These are phyloP conservation scores for Geotrichum klebahnii DNA, from an alignment of 1,139 yeast genomes.

Conservation along the genomic window DNA sequence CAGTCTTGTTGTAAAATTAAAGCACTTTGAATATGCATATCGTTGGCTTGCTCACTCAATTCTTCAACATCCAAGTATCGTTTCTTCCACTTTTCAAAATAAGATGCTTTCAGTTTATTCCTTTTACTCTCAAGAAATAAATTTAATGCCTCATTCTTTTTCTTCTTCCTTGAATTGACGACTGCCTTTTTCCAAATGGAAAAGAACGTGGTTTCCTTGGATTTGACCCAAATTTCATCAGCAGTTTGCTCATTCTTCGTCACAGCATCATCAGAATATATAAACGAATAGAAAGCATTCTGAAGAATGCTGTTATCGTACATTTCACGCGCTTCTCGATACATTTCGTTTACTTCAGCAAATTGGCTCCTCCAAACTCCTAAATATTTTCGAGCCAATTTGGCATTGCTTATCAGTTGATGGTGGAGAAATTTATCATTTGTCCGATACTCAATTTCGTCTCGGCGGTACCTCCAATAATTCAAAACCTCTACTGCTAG, in stretches of 20 bases:
- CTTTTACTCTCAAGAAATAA: not conserved
- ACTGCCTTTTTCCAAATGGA: constrained; percentile 6
- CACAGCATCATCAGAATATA: constrained; percentile 3
- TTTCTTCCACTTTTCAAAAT: constrained; percentile 9
- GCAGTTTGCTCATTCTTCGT: constrained; percentile 5
- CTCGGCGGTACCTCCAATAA: constrained; percentile 8
- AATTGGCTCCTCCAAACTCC: constrained; percentile 2
- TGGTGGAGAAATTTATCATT: not conserved
- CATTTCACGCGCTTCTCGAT: constrained; percentile 3
- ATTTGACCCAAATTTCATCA: not conserved
- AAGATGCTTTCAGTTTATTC: not conserved
- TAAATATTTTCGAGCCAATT: not conserved
- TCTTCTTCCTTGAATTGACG: not conserved
- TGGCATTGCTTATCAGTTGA: not conserved
- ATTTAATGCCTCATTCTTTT: not conserved
- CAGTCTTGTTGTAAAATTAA: not conserved
- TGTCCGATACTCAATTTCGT: not conserved
- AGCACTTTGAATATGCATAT: constrained; percentile 5
- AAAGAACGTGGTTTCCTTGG: not conserved
- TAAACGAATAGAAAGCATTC: constrained; percentile 12
- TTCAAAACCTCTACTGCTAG: constrained; percentile 8
- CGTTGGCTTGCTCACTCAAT: constrained; percentile 2
- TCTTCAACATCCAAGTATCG: constrained; percentile 10
- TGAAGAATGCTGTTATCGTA: constrained; percentile 11
- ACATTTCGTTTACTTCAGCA: not conserved